Evolutionary conservation across 345 rosid species (phyloP).

Genomic region (Clarkia xantiana): DNA sequence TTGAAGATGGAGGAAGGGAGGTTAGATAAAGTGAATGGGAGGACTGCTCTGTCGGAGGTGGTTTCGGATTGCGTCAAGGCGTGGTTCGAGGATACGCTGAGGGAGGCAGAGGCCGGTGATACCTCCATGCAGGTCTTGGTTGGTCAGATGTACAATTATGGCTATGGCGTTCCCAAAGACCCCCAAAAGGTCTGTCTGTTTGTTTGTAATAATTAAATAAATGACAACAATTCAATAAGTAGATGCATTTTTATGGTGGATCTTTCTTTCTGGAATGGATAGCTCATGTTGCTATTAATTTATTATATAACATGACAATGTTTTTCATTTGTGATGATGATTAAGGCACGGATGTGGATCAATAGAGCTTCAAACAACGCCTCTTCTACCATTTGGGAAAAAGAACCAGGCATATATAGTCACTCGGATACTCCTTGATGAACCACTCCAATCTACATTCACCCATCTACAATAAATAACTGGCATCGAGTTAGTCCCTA

Average conservation of each 20-base stretch:
- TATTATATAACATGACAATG: not conserved
- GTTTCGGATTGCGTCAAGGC: constrained; percentile 53
- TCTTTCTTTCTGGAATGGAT: not conserved
- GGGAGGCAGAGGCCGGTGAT: constrained; percentile 66
- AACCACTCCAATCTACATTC: too few relatives aligned
- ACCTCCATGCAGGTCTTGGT: constrained; percentile 63
- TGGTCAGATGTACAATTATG: constrained; percentile 72
- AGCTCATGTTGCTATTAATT: not conserved
- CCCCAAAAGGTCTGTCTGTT: constrained; percentile 36
- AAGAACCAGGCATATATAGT: too few relatives aligned
- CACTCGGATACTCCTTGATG: too few relatives aligned
- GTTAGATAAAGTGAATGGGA: too few relatives aligned
- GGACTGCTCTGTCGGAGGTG: constrained; percentile 47
- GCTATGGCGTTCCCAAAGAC: constrained; percentile 66
- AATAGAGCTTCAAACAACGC: constrained; percentile 47
- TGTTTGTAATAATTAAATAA: not conserved
- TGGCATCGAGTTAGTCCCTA: too few relatives aligned
- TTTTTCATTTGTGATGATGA: not conserved
- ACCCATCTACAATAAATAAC: too few relatives aligned
- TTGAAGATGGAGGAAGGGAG: too few relatives aligned
- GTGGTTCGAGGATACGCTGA: constrained; percentile 74
- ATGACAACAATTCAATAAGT: too few relatives aligned
- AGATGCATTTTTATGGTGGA: not conserved
- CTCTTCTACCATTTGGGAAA: too few relatives aligned
- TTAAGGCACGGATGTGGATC: constrained; percentile 77